Base-by-base conservation (phyloP, 805 yeast genomes). In the Suhomyces tanzawaensis region DNA sequence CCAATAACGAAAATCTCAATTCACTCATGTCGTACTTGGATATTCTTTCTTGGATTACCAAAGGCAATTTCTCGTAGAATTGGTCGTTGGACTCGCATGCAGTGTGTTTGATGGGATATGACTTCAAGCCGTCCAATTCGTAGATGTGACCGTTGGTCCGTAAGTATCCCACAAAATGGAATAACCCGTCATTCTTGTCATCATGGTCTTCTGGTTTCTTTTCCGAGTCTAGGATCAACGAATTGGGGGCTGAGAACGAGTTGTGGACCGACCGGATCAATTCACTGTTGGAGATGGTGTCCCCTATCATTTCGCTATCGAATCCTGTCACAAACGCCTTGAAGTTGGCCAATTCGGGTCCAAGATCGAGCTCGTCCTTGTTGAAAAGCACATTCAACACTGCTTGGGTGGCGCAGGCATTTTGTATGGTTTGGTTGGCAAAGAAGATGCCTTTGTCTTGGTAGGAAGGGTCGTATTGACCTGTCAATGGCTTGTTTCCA, bases 351-450 rank as follows among this genome's bases (percentile, higher is more conserved):
- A 81, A 59, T 24, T 72, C 76, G 0, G 56, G 56, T 1, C 87
- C 86, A 3, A 80, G 38, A 2, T 67, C 66, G 9, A 79, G 39
- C 4, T 48, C 57, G 3, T 47, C 53, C 36, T 66, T 62, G 49
- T 77, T 77, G 41, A 81, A 48, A 37, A 81, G 57, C 7, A 79
- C 60, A 39, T 79, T 77, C 40, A 81, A 61, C 16, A 81, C 81
- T 0, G 86, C 87, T 49, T 77, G 84, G 1, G 87, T 81, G n/a
- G 82, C 87, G 57, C 87, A 81, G 3, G 87, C 85, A 49, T 81
- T 80, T 48, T 77, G 79, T 37, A 80, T 77, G 19, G 74, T 74
- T 52, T 81, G 87, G 32, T 69, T 69, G 5, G 85, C 85, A 52
- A 81, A 81, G 52, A 77, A 80, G 1, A 81, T 64, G 7, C 57